Evolutionary conservation across 176 grass and related monocot genomes (phyloP).

Genomic region (Urochloa ruziziensis): DNA sequence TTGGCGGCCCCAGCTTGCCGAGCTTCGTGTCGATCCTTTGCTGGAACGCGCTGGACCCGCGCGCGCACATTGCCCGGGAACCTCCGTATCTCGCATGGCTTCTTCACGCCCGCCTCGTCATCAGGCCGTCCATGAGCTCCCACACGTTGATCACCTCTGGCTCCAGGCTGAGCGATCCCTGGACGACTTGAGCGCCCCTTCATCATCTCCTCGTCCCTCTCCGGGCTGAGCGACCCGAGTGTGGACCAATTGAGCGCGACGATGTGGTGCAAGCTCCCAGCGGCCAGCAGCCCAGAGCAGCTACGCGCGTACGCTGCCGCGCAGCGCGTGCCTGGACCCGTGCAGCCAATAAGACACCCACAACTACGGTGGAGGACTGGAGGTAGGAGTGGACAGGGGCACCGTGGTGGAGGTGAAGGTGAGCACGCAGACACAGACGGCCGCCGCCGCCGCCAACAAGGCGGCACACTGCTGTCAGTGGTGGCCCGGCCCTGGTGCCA

Average conservation of each 20-base stretch:
- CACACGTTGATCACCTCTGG: conserved; percentile 90
- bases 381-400: conserved; percentile 91
- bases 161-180: conserved; percentile 37
- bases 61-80: conserved; percentile 58
- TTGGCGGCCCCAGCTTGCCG: background rate
- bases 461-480: conserved; percentile 52
- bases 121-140: conserved; percentile 97
- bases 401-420: conserved; percentile 95
- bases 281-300: conserved; percentile 38
- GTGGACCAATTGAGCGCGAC: conserved; percentile 82
- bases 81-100: conserved; percentile 38
- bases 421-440: conserved; percentile 71
- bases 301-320: conserved; percentile 41
- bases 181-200: conserved; percentile 67
- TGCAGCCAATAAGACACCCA: conserved; percentile 65
- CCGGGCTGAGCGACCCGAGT: conserved; percentile 69
- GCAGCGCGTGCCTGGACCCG: conserved; percentile 67
- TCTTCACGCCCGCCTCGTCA: background rate
- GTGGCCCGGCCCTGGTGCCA: conserved; percentile 3
- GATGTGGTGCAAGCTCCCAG: conserved; percentile 38
- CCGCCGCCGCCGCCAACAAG: conserved; percentile 81
- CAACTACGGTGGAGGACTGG: conserved; percentile 41
- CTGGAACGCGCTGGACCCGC: conserved; percentile 59
- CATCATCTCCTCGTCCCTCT: conserved; percentile 65
- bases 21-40: conserved; percentile 46